Conservation (phyloP, 208 protist species). For the Wallacemonas sp. region DNA sequence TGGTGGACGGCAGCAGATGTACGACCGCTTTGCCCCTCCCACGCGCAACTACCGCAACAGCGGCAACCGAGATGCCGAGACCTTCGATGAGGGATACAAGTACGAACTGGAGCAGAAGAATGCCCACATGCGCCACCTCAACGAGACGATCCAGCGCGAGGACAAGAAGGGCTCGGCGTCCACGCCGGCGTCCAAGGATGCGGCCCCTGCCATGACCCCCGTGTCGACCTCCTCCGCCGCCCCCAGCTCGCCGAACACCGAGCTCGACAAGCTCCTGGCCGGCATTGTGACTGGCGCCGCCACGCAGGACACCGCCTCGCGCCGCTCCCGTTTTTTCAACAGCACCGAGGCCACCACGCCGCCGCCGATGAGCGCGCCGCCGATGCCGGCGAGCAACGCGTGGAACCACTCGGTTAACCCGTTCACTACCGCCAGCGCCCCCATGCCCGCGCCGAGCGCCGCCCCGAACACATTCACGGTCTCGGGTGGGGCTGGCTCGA, state of each 20-base stretch:
- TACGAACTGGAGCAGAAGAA: conserved; percentile 84
- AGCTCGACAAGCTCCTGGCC: conserved; percentile 58
- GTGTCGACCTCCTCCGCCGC: background rate
- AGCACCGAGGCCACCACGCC: conserved; percentile 4
- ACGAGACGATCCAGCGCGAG: conserved; percentile 72
- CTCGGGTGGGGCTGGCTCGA: background rate
- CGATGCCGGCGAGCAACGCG: background rate
- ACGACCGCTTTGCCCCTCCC: conserved; percentile 68
- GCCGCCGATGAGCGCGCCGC: background rate
- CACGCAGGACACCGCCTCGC: conserved; percentile 15
- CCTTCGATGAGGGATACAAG: conserved; percentile 82
- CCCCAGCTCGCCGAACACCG: conserved; percentile 14
- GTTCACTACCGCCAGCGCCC: conserved; percentile 9
- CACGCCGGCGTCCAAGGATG: conserved; percentile 36
- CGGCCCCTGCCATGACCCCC: conserved; percentile 18
- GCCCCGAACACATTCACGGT: conserved; percentile 9
- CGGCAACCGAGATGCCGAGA: conserved; percentile 74
- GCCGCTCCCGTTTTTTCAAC: conserved; percentile 65
- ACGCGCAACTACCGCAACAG: conserved; percentile 41
- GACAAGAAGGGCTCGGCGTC: conserved; percentile 33
- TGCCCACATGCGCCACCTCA: conserved; percentile 55
- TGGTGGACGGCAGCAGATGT: conserved; percentile 17
- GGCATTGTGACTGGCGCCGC: conserved; percentile 36
- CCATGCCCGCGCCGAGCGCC: background rate
- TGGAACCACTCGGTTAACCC: background rate